These are phyloP conservation scores for Termitomyces sp. DNA, from an alignment of 768 basidiomycete genomes.

Conservation along the genomic window DNA sequence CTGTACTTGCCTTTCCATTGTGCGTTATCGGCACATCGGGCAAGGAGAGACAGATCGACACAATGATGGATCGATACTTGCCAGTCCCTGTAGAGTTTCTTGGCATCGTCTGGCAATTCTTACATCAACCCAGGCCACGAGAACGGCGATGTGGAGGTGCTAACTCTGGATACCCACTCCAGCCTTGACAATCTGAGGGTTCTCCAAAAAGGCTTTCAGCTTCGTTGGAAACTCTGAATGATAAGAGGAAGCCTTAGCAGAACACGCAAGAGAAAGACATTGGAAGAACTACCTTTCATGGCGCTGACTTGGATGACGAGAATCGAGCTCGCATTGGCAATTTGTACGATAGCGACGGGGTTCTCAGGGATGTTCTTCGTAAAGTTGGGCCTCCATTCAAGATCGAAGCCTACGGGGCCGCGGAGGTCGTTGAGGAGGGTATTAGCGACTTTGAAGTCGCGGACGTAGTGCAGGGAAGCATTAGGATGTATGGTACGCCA, in stretches of 20 bases:
- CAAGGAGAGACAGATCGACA: slow-evolving; percentile 68
- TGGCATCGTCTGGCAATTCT: slow-evolving; percentile 48
- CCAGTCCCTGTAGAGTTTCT: slow-evolving; percentile 55
- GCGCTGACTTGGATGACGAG: slow-evolving; percentile 60
- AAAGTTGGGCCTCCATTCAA: slow-evolving; percentile 73
- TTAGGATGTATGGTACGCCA: slow-evolving; percentile 28
- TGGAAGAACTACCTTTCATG: slow-evolving; percentile 39
- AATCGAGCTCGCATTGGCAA: slow-evolving; percentile 50
- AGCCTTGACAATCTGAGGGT: slow-evolving; percentile 52
- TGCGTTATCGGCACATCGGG: slow-evolving; percentile 62
- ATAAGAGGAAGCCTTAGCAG: neutral
- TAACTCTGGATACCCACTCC: slow-evolving; percentile 73
- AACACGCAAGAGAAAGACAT: neutral
- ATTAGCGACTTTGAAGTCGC: slow-evolving; percentile 27
- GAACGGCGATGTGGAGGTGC: slow-evolving; percentile 13
- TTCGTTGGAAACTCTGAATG: slow-evolving; percentile 45
- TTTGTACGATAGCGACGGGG: slow-evolving; percentile 69
- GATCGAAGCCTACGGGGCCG: slow-evolving; percentile 59
- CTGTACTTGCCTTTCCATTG: slow-evolving; percentile 70
- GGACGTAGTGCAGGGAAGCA: slow-evolving; percentile 27
- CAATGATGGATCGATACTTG: slow-evolving; percentile 38
- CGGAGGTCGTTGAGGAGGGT: slow-evolving; percentile 21
- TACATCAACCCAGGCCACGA: slow-evolving; percentile 6
- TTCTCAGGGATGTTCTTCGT: slow-evolving; percentile 51
- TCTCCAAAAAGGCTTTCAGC: slow-evolving; percentile 46